phyloP scores from a whole-genome alignment of 2,329 filamentous ascomycete species.

The Ceratocystis albifundus region DNA sequence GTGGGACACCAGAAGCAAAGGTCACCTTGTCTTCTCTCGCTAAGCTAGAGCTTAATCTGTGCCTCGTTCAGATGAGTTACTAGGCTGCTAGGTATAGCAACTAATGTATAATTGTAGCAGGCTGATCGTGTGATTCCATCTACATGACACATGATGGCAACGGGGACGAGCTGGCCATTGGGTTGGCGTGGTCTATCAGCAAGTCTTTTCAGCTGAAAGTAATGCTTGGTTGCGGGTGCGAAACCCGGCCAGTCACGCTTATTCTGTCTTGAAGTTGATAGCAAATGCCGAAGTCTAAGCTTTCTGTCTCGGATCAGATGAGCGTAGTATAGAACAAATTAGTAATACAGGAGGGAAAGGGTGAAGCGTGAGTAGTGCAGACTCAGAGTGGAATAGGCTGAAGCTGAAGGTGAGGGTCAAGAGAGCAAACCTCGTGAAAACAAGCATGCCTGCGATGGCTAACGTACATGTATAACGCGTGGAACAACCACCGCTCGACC shows the following conservation, averaged over 20 bases:
- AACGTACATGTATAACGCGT: no score
- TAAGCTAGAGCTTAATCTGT: neutral
- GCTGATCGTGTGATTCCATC: neutral
- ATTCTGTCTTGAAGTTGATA: neutral
- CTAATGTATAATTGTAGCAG: neutral
- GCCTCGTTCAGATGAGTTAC: neutral
- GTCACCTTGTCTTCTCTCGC: neutral
- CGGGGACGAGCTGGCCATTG: neutral
- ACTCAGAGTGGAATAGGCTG: no score
- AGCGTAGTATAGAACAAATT: neutral
- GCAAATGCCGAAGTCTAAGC: neutral
- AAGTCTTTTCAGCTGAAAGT: neutral
- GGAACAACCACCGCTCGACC: no score
- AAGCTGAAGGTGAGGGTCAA: no score
- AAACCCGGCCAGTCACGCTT: neutral
- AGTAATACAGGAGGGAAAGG: neutral
- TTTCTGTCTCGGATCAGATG: neutral
- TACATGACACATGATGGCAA: neutral
- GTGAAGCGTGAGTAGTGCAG: no score
- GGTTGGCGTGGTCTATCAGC: neutral
- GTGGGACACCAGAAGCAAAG: neutral
- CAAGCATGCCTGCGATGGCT: no score
- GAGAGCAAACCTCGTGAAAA: no score
- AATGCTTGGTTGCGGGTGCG: no score
- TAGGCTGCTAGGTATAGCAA: neutral